A percentile compares a stretch with the other conserved stretches of the same genome.
These are phyloP conservation scores for Sordariomycetes sp. DNA, from an alignment of 2,329 filamentous ascomycete species.

Conservation along the genomic window DNA sequence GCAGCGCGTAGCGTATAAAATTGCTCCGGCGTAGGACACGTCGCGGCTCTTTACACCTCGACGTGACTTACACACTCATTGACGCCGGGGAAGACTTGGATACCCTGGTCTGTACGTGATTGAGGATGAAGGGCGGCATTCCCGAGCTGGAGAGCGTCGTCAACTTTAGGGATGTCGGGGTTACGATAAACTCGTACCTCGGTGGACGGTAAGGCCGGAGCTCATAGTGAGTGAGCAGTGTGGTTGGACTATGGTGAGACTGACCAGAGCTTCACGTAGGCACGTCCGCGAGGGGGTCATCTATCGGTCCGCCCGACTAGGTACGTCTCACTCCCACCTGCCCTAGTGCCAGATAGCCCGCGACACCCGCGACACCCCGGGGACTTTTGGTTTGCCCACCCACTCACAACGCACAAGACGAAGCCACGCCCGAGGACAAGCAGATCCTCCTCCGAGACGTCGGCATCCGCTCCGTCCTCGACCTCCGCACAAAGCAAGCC, in stretches of 20 bases:
- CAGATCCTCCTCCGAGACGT: slow-evolving; percentile 42
- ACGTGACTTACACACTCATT: not conserved
- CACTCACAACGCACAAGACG: slow-evolving; percentile 30
- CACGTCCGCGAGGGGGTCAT: slow-evolving; percentile 47
- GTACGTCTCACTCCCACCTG: slow-evolving; percentile 15
- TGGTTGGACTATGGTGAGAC: slow-evolving; percentile 1
- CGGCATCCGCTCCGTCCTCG: slow-evolving; percentile 59
- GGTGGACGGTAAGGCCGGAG: slow-evolving; percentile 32
- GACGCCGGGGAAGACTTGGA: not conserved
- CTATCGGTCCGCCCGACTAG: slow-evolving; percentile 54
- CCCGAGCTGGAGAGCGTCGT: slow-evolving; percentile 26
- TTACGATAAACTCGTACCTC: slow-evolving; percentile 47
- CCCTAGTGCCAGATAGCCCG: not conserved
- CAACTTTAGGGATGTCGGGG: slow-evolving; percentile 69
- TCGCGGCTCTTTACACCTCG: not conserved
- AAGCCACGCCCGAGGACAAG: slow-evolving; percentile 55
- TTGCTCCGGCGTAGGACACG: not conserved
- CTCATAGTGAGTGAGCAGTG: not conserved
- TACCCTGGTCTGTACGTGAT: not conserved
- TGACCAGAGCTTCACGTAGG: slow-evolving; percentile 12
- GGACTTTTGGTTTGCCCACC: not conserved
- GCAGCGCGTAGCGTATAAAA: not conserved
- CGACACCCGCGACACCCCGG: not conserved
- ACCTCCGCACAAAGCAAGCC: slow-evolving; percentile 60
- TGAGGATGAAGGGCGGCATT: not conserved